These are phyloP conservation scores for Aspergillus sp. DNA, from an alignment of 2,329 filamentous ascomycete genomes.

Conservation along the genomic window DNA sequence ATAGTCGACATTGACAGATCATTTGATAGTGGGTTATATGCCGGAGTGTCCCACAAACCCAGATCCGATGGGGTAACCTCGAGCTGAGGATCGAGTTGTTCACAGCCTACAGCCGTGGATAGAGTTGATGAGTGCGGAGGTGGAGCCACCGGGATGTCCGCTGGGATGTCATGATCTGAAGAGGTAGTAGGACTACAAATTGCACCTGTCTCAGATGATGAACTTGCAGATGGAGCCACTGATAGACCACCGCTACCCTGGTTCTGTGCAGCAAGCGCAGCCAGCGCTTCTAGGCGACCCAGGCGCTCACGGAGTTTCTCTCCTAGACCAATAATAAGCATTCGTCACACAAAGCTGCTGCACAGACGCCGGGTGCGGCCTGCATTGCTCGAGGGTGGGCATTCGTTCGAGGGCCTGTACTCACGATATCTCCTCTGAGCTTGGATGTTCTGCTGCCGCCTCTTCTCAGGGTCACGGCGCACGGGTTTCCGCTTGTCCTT, in stretches of 20 bases:
- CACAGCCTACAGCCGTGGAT: neutral
- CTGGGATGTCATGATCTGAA: neutral
- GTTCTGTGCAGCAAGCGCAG: constrained; percentile 5
- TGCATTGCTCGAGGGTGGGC: neutral
- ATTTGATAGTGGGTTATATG: neutral
- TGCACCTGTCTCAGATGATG: neutral
- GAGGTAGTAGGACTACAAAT: neutral
- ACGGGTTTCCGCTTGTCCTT: constrained; percentile 21
- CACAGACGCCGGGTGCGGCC: neutral
- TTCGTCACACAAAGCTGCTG: neutral
- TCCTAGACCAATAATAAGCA: constrained; percentile 10
- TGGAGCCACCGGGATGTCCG: neutral
- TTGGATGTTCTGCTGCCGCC: constrained; percentile 23
- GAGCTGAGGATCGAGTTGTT: neutral
- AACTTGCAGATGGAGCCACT: neutral
- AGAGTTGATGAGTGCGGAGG: neutral
- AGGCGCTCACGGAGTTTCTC: constrained; percentile 19
- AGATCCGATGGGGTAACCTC: neutral
- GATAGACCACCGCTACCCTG: no score
- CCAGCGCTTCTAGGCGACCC: constrained; percentile 16
- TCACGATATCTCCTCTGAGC: constrained; percentile 23
- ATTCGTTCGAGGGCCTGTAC: neutral
- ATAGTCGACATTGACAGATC: neutral
- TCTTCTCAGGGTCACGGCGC: constrained; percentile 23
- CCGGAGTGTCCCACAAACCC: constrained; percentile 3